These are phyloP conservation scores for Tagetes erecta DNA, from an alignment of 129 eudicot genomes.

Conservation along the genomic window DNA sequence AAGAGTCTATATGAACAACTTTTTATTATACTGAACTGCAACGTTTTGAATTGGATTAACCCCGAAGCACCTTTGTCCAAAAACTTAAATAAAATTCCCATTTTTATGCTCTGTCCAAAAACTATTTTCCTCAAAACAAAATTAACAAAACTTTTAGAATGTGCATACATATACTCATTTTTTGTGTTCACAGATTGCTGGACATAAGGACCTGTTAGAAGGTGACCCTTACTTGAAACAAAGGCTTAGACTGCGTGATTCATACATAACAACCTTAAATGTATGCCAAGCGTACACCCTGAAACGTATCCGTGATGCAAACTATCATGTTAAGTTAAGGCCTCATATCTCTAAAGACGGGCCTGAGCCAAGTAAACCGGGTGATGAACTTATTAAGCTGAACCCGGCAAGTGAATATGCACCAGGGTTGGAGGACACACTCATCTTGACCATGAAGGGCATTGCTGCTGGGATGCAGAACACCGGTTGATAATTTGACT, in stretches of 20 bases:
- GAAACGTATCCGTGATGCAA: slow-evolving; percentile 88
- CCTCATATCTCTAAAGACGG: slow-evolving; percentile 83
- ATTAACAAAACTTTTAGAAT: background rate
- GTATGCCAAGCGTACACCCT: slow-evolving; percentile 87
- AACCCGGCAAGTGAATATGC: slow-evolving; percentile 94
- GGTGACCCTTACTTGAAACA: slow-evolving; percentile 89
- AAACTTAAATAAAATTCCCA: background rate
- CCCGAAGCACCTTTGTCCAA: background rate
- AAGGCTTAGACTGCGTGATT: slow-evolving; percentile 69
- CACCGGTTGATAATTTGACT: slow-evolving; percentile 55
- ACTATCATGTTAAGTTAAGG: slow-evolving; percentile 59
- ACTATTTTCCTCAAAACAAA: background rate
- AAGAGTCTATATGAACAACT: background rate
- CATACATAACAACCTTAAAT: slow-evolving; percentile 83
- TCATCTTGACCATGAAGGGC: slow-evolving; percentile 98
- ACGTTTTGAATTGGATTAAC: background rate
- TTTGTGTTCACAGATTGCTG: slow-evolving; percentile 60
- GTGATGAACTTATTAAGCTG: slow-evolving; percentile 72
- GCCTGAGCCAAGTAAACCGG: slow-evolving; percentile 57
- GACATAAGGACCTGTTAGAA: slow-evolving; percentile 83
- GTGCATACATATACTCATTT: background rate
- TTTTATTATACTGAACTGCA: background rate
- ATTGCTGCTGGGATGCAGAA: slow-evolving; percentile 99
- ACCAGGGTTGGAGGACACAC: slow-evolving; percentile 97
- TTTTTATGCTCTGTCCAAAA: background rate